phyloP scores from a whole-genome alignment of 177 flowering plant species.

The Vitis hybrid region DNA sequence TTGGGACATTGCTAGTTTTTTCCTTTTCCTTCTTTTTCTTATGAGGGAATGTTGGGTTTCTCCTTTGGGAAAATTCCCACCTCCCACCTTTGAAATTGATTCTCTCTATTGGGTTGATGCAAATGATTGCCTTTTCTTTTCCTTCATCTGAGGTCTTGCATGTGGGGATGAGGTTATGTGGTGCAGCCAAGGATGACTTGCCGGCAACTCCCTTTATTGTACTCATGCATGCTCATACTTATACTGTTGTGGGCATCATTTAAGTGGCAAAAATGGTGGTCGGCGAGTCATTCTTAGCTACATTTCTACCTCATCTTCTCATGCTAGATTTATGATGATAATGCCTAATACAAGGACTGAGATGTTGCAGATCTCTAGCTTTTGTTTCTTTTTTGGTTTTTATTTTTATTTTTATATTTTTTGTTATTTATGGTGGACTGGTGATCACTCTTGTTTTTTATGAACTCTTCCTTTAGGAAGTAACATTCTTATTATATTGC shows the following conservation, averaged over 20 bases:
- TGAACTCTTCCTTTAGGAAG: too few relatives aligned
- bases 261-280: neutral
- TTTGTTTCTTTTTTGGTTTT: too few relatives aligned
- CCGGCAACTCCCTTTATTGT: conserved; percentile 21
- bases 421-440: too few relatives aligned
- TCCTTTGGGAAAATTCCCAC: conserved; percentile 19
- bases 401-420: too few relatives aligned
- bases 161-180: conserved; percentile 36
- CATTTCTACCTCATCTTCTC: conserved; percentile 33
- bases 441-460: too few relatives aligned
- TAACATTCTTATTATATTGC: too few relatives aligned
- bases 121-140: neutral
- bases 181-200: conserved; percentile 61
- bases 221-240: too few relatives aligned
- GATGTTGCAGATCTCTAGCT: neutral
- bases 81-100: neutral
- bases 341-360: neutral
- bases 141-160: conserved; percentile 40
- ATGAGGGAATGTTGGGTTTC: conserved; percentile 14
- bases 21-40: neutral
- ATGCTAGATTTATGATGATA: conserved; percentile 39
- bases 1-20: conserved; percentile 2
- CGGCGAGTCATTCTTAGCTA: conserved; percentile 52
- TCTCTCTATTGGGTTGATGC: neutral
- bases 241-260: too few relatives aligned